Percentiles rank a stretch among this genome's conserved stretches.
Evolutionary conservation across 345 rosid genomes (phyloP).

Genomic region (Carallia brachiata): DNA sequence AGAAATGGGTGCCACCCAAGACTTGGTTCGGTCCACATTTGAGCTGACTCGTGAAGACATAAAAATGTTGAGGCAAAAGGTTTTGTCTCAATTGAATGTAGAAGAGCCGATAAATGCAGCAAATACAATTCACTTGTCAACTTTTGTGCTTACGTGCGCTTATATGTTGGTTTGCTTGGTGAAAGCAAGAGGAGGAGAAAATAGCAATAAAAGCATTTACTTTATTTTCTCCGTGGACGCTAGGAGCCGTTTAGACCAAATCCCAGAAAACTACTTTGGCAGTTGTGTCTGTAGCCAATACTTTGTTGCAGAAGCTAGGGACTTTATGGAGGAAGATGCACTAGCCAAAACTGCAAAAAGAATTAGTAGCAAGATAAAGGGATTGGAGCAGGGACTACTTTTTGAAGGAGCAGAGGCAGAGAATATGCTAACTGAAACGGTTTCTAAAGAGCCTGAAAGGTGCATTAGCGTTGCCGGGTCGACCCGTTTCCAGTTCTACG

Average conservation of each 20-base stretch:
- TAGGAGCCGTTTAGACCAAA: conserved; percentile 1
- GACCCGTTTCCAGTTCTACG: background rate
- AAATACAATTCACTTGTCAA: background rate
- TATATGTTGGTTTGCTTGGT: conserved; percentile 1
- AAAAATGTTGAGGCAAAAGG: background rate
- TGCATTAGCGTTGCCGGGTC: conserved; percentile 14
- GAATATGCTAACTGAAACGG: background rate
- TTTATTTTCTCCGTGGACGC: background rate
- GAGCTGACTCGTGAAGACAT: background rate
- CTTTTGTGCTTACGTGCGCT: background rate
- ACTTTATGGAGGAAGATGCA: background rate
- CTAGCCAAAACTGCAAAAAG: background rate
- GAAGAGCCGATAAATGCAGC: background rate
- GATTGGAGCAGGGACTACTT: background rate
- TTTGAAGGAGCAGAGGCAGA: background rate
- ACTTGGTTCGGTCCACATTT: background rate
- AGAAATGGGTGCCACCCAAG: too few relatives aligned
- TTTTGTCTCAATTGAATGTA: background rate
- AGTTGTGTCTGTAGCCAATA: background rate
- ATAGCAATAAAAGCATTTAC: background rate
- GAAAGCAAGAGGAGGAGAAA: background rate
- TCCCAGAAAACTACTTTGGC: conserved; percentile 9
- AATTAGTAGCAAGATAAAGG: background rate
- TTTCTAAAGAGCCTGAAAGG: too few relatives aligned
- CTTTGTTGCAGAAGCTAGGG: background rate